phyloP scores from a whole-genome alignment of 345 rosid species.

The Trapa incisa region DNA sequence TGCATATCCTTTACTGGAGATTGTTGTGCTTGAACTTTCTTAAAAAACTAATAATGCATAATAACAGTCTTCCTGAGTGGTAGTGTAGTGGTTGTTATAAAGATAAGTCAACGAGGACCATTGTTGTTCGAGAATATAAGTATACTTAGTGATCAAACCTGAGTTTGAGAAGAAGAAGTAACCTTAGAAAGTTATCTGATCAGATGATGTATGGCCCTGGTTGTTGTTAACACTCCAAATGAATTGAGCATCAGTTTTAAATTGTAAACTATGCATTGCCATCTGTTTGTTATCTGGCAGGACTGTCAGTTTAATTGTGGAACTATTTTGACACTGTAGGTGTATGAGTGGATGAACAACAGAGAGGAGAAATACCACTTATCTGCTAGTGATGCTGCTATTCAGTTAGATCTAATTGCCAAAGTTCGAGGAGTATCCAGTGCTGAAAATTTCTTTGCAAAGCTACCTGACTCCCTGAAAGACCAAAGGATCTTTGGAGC shows the following conservation, averaged over 20 bases:
- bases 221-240: background rate
- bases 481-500: slow-evolving; percentile 80
- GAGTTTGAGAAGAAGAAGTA: background rate
- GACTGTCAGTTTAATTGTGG: background rate
- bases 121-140: background rate
- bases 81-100: no score
- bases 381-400: slow-evolving; percentile 82
- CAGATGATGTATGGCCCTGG: background rate
- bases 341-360: slow-evolving; percentile 86
- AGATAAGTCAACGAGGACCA: background rate
- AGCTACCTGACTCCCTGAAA: slow-evolving; percentile 44
- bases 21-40: no score
- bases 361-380: slow-evolving; percentile 55
- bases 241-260: background rate
- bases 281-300: background rate
- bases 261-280: background rate
- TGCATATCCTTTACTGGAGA: no score
- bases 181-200: background rate
- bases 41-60: no score
- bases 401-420: slow-evolving; percentile 78
- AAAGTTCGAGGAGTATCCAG: slow-evolving; percentile 62
- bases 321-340: slow-evolving; percentile 20
- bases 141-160: background rate
- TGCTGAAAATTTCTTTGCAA: slow-evolving; percentile 55
- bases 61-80: no score